These are phyloP conservation scores for Diplocarpon mali DNA, from an alignment of 2,329 filamentous ascomycete species.

Conservation along the genomic window DNA sequence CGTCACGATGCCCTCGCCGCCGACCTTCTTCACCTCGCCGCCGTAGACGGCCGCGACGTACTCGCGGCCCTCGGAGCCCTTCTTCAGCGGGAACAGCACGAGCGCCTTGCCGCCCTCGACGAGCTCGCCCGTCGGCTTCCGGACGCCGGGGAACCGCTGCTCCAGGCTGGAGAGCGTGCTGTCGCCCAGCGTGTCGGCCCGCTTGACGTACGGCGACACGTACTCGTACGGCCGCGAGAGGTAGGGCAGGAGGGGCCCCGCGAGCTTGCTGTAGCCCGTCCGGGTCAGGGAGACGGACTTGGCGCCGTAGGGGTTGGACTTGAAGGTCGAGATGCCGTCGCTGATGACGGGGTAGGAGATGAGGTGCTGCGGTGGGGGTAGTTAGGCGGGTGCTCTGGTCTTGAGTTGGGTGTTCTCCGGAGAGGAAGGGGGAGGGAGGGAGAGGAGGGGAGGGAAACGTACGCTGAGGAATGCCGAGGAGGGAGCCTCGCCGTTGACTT, in stretches of 20 bases:
- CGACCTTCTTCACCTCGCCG: conserved; percentile 50
- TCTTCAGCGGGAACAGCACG: conserved; percentile 50
- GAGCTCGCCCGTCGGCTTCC: conserved; percentile 63
- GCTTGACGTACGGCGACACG: conserved; percentile 73
- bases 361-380: conserved; percentile 51
- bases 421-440: not conserved
- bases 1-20: conserved; percentile 52
- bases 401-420: not conserved
- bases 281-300: conserved; percentile 69
- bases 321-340: conserved; percentile 68
- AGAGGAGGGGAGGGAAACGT: conserved; percentile 18
- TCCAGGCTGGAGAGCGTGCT: conserved; percentile 60
- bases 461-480: conserved; percentile 42
- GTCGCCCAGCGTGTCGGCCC: conserved; percentile 68
- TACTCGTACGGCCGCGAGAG: conserved; percentile 70
- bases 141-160: conserved; percentile 58
- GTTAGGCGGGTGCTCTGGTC: not conserved
- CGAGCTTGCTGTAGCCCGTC: conserved; percentile 54
- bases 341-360: conserved; percentile 73
- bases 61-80: conserved; percentile 49
- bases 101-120: conserved; percentile 51
- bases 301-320: conserved; percentile 71
- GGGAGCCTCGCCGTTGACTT: conserved; percentile 40
- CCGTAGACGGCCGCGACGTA: conserved; percentile 47
- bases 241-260: conserved; percentile 65